Percentiles rank a stretch among this genome's conserved stretches.
These are phyloP conservation scores for Termitomyces sp. DNA, from an alignment of 768 basidiomycete genomes.

Conservation along the genomic window DNA sequence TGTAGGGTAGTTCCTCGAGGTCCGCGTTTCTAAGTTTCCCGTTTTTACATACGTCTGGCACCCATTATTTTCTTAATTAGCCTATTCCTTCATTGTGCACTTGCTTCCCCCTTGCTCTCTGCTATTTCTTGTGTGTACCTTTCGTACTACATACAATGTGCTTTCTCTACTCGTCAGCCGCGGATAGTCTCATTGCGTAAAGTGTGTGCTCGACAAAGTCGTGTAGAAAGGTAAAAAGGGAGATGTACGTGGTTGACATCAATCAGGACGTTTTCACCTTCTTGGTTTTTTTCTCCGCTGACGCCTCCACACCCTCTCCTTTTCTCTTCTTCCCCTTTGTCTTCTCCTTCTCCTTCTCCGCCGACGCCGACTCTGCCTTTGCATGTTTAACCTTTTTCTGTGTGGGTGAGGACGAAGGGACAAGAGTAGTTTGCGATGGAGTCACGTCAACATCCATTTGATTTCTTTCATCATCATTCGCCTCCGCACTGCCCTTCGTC, in stretches of 20 bases:
- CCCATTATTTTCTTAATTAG: conserved; percentile 3
- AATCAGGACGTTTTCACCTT: conserved; percentile 34
- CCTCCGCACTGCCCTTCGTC: conserved; percentile 25
- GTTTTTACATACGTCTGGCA: neutral
- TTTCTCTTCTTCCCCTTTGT: conserved; percentile 48
- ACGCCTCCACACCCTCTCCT: conserved; percentile 24
- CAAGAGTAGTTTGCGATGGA: neutral
- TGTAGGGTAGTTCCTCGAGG: conserved; percentile 41
- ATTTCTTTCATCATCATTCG: conserved; percentile 21
- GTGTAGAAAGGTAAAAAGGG: neutral
- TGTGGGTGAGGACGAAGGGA: neutral
- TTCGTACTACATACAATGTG: conserved; percentile 1
- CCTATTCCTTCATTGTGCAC: conserved; percentile 17
- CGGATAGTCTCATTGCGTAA: neutral
- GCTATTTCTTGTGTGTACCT: conserved; percentile 7
- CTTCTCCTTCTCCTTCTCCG: conserved; percentile 15
- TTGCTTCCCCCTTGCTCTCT: conserved; percentile 7
- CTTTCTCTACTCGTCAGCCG: neutral
- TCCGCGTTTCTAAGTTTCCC: conserved; percentile 11
- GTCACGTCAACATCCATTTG: conserved; percentile 17
- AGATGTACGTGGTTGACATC: neutral
- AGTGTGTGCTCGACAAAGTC: neutral
- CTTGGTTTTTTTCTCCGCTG: conserved; percentile 43
- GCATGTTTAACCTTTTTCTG: conserved; percentile 9
- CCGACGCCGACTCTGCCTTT: conserved; percentile 9